These are phyloP conservation scores for Myxozyma geophila DNA, from an alignment of 805 yeast species.

Conservation along the genomic window DNA sequence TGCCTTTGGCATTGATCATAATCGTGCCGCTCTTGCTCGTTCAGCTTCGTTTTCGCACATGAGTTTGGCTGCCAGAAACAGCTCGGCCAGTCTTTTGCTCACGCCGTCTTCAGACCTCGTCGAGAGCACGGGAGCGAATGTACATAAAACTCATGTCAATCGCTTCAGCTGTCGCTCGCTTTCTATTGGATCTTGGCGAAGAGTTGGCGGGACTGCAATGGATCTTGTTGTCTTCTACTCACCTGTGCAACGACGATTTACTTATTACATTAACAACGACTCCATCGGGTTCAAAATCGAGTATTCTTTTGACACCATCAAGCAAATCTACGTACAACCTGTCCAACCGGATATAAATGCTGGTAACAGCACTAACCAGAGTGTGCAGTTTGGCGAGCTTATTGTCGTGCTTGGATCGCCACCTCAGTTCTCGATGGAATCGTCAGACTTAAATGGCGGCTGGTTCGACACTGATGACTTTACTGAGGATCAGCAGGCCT, in stretches of 20 bases:
- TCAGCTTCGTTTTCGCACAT: constrained; percentile 27
- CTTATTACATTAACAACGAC: constrained; percentile 34
- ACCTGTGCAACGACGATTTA: constrained; percentile 23
- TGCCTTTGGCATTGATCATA: constrained; percentile 23
- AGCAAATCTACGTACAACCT: constrained; percentile 29
- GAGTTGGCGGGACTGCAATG: constrained; percentile 26
- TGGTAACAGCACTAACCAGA: neutral
- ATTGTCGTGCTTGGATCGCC: constrained; percentile 18
- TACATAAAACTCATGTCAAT: constrained; percentile 13
- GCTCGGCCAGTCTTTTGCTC: constrained; percentile 17
- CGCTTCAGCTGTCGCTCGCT: constrained; percentile 27
- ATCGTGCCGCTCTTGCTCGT: constrained; percentile 19
- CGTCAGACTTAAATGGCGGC: constrained; percentile 20
- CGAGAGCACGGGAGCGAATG: neutral
- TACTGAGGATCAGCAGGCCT: constrained; percentile 35
- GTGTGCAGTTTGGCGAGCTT: constrained; percentile 21
- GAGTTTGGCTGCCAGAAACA: constrained; percentile 16
- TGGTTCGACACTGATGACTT: constrained; percentile 37
- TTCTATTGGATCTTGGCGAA: constrained; percentile 35
- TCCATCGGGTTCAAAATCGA: constrained; percentile 33
- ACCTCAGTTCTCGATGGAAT: constrained; percentile 34
- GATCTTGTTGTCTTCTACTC: constrained; percentile 31
- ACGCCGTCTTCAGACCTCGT: neutral
- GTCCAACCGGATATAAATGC: neutral
- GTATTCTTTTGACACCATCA: constrained; percentile 27